These are phyloP conservation scores for Colletotrichum sp. DNA, from an alignment of 2,329 filamentous ascomycete species.

Conservation along the genomic window DNA sequence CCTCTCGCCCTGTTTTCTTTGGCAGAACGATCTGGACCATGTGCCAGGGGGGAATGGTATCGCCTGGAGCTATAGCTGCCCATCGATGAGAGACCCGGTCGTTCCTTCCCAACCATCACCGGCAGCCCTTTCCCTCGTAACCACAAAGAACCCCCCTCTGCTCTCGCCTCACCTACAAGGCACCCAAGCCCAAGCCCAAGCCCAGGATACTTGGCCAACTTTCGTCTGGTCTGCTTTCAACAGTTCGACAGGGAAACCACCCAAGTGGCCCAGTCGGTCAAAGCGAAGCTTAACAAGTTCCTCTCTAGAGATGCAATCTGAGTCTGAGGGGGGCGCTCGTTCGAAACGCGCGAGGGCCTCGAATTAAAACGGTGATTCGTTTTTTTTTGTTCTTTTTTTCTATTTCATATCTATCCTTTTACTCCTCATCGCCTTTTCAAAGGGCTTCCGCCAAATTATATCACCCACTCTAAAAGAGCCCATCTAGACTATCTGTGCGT, in stretches of 20 bases:
- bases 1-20: neutral
- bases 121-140: neutral
- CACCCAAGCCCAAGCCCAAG: too few species aligned
- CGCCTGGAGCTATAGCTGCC: neutral
- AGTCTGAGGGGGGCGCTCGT: neutral
- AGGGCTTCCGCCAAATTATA: too few species aligned
- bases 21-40: neutral
- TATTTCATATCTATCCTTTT: too few species aligned
- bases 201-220: neutral
- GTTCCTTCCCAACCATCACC: neutral
- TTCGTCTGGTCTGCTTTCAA: neutral
- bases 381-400: too few species aligned
- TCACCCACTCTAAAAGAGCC: too few species aligned
- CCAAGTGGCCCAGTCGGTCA: neutral
- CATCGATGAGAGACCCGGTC: neutral
- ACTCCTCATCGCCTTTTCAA: too few species aligned
- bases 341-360: neutral
- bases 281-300: neutral
- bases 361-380: neutral
- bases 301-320: neutral
- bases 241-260: neutral
- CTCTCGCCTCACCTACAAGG: neutral
- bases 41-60: rapidly evolving
- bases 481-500: too few species aligned
- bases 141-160: neutral